Evolutionary conservation across 2,329 filamentous ascomycete species (phyloP).

Genomic region (Monilinia aucupariae): DNA sequence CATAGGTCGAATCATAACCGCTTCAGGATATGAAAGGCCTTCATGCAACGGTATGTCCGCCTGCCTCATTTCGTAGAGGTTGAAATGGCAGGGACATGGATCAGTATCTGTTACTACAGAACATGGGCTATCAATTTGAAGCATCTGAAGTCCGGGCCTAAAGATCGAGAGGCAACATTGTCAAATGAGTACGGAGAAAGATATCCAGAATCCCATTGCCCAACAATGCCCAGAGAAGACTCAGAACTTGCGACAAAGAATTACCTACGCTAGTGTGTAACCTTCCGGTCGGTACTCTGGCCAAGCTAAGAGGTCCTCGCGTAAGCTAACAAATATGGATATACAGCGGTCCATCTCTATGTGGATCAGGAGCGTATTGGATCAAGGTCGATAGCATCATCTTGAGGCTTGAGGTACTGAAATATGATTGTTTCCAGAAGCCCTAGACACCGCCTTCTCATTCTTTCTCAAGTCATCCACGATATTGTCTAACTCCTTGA

Average conservation of each 20-base stretch:
- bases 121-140: neutral
- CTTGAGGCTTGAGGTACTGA: neutral
- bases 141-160: constrained; percentile 2
- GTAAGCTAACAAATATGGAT: neutral
- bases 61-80: constrained; percentile 9
- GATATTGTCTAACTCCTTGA: neutral
- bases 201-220: neutral
- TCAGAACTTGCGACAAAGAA: neutral
- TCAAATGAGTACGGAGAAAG: constrained; percentile 1
- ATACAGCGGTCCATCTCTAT: neutral
- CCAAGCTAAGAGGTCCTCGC: neutral
- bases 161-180: neutral
- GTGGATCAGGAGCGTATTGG: neutral
- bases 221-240: neutral
- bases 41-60: constrained; percentile 1
- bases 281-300: neutral
- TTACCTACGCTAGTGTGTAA: neutral
- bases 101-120: neutral
- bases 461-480: neutral
- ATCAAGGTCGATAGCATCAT: neutral
- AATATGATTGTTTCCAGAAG: neutral
- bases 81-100: neutral
- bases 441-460: neutral
- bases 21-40: constrained; percentile 1
- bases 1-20: constrained; percentile 2